These are phyloP conservation scores for Corylus avellana DNA, from an alignment of 306 rosid species.

Conservation along the genomic window DNA sequence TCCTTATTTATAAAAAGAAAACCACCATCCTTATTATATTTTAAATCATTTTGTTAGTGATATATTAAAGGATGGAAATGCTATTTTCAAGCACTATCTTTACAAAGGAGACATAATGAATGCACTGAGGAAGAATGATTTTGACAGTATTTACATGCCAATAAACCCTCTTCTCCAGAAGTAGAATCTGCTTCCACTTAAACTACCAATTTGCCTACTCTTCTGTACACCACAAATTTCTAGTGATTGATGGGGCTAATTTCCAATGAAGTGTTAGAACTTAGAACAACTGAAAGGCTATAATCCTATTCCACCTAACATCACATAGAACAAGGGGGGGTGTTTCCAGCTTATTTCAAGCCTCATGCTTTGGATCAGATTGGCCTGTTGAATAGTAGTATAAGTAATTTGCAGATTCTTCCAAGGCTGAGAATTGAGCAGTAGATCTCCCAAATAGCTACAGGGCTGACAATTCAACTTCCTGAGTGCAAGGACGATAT, in stretches of 20 bases:
- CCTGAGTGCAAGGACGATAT: slow-evolving; percentile 82
- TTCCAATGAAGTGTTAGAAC: slow-evolving; percentile 11
- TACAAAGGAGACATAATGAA: slow-evolving; percentile 9
- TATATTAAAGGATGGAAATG: background rate
- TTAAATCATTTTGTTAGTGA: background rate
- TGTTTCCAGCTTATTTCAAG: slow-evolving; percentile 13
- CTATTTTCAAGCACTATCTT: background rate
- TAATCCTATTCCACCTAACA: slow-evolving; percentile 21
- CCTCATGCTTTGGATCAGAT: slow-evolving; percentile 22
- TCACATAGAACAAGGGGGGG: slow-evolving; percentile 4
- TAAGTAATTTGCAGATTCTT: slow-evolving; percentile 10
- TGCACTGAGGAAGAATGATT: background rate
- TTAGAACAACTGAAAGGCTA: slow-evolving; percentile 15
- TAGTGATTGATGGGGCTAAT: slow-evolving; percentile 15
- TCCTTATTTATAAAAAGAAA: background rate
- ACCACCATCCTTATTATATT: background rate
- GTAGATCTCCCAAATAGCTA: slow-evolving; percentile 21
- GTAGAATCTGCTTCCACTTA: slow-evolving; percentile 3
- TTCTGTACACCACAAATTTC: slow-evolving; percentile 36
- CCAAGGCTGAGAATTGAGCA: slow-evolving; percentile 5
- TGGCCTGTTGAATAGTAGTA: slow-evolving; percentile 12
- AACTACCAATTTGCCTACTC: slow-evolving; percentile 1
- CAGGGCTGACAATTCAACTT: slow-evolving; percentile 85
- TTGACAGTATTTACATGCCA: background rate
- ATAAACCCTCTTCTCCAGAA: background rate